phyloP scores from a whole-genome alignment of 352 stramenopile species.

The Pythium folliculosum region DNA sequence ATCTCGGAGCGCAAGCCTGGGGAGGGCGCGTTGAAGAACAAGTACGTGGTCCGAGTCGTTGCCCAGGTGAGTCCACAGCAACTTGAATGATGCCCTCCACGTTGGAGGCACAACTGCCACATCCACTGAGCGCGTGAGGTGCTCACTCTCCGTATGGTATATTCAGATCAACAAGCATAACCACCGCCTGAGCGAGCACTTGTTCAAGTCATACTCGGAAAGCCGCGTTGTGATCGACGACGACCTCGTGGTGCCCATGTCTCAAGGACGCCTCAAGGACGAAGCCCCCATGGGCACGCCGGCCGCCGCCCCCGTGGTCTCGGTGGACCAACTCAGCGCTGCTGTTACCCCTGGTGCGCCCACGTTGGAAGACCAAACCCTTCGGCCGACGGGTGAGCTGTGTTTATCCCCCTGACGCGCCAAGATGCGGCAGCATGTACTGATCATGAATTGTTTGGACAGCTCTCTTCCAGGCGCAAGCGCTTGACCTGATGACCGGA shows the following conservation, averaged over 20 bases:
- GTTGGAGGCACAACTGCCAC: background rate
- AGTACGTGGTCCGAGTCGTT: constrained; percentile 83
- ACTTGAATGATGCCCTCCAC: background rate
- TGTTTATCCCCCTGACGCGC: background rate
- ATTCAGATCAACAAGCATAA: constrained; percentile 83
- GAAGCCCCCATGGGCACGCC: constrained; percentile 28
- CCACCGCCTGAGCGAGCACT: constrained; percentile 79
- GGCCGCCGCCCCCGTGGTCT: constrained; percentile 11
- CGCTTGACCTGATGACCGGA: constrained; percentile 56
- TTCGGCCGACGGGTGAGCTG: constrained; percentile 53
- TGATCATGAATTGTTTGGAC: background rate
- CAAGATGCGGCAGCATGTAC: background rate
- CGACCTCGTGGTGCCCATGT: constrained; percentile 58
- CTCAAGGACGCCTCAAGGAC: constrained; percentile 51
- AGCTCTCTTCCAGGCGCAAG: constrained; percentile 63
- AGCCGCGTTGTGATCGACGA: constrained; percentile 87
- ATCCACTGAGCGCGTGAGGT: background rate
- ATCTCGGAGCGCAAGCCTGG: constrained; percentile 77
- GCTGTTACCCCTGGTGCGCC: constrained; percentile 30
- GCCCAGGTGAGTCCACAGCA: constrained; percentile 48
- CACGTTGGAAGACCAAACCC: constrained; percentile 53
- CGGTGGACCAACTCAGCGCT: constrained; percentile 19
- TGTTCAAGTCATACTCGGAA: constrained; percentile 88
- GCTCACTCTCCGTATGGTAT: background rate
- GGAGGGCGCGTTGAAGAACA: constrained; percentile 59